These are phyloP conservation scores for Alternaria conjuncta DNA, from an alignment of 2,329 filamentous ascomycete species.

Conservation along the genomic window DNA sequence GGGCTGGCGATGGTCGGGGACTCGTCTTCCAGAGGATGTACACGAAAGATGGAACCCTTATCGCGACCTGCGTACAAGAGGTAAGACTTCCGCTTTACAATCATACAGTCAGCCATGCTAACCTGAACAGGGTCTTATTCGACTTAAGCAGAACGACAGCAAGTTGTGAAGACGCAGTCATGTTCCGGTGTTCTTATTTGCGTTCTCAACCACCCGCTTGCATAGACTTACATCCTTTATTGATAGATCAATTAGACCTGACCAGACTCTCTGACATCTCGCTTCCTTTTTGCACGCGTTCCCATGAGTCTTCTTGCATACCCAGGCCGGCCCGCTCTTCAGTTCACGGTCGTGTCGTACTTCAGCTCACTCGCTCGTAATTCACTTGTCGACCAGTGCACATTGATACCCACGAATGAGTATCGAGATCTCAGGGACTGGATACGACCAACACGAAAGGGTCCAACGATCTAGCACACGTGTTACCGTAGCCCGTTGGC, in stretches of 20 bases:
- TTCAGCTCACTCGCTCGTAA: not conserved
- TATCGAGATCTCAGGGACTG: not conserved
- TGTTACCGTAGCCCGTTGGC: not conserved
- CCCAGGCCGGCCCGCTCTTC: not conserved
- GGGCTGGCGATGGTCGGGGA: slow-evolving; percentile 78
- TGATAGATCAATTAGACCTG: not conserved
- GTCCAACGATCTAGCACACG: not conserved
- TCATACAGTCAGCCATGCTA: not conserved
- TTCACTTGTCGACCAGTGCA: not conserved
- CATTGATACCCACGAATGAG: not conserved
- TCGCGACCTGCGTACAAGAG: slow-evolving; percentile 84
- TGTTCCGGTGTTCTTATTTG: not conserved
- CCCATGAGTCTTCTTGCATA: not conserved
- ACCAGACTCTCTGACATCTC: not conserved
- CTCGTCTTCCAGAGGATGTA: slow-evolving; percentile 79
- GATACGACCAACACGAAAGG: not conserved
- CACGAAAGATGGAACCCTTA: slow-evolving; percentile 70
- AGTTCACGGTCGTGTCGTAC: not conserved
- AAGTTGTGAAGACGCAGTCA: slow-evolving; percentile 9
- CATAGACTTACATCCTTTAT: not conserved
- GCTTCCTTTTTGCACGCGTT: not conserved
- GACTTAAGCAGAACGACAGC: slow-evolving; percentile 21
- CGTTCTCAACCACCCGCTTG: not conserved
- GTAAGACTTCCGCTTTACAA: slow-evolving; percentile 44
- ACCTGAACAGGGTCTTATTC: slow-evolving; percentile 19